Evolutionary conservation across 2,329 filamentous ascomycete species (phyloP).

Genomic region (Raffaelea arxii): DNA sequence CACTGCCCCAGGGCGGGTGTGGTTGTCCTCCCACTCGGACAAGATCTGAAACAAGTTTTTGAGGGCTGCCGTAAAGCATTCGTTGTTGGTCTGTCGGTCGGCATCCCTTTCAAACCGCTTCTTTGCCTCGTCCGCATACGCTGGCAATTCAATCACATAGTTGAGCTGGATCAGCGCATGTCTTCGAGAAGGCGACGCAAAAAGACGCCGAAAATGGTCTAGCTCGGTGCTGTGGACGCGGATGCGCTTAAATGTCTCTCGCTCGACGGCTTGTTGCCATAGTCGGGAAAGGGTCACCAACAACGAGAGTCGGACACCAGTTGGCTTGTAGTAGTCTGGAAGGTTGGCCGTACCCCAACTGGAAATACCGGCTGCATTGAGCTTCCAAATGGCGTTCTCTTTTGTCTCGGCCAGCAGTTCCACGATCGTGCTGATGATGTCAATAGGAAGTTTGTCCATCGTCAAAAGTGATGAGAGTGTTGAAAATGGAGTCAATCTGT

Average conservation of each 20-base stretch:
- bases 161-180: background rate
- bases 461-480: too few species aligned
- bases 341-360: too few species aligned
- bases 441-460: too few species aligned
- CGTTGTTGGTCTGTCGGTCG: background rate
- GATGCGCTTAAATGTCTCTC: background rate
- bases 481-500: too few species aligned
- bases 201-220: background rate
- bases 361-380: too few species aligned
- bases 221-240: background rate
- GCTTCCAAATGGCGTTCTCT: too few species aligned
- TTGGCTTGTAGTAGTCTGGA: too few species aligned
- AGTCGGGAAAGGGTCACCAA: background rate
- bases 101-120: background rate
- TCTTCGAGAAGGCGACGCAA: background rate
- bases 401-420: too few species aligned
- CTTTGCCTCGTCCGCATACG: background rate
- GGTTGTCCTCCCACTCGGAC: background rate
- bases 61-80: background rate
- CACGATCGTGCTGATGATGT: too few species aligned
- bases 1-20: too few species aligned
- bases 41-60: background rate
- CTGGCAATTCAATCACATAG: background rate
- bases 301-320: too few species aligned
- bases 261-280: background rate